These are phyloP conservation scores for Chiua sp. DNA, from an alignment of 1,284 basidiomycete genomes.

Conservation along the genomic window DNA sequence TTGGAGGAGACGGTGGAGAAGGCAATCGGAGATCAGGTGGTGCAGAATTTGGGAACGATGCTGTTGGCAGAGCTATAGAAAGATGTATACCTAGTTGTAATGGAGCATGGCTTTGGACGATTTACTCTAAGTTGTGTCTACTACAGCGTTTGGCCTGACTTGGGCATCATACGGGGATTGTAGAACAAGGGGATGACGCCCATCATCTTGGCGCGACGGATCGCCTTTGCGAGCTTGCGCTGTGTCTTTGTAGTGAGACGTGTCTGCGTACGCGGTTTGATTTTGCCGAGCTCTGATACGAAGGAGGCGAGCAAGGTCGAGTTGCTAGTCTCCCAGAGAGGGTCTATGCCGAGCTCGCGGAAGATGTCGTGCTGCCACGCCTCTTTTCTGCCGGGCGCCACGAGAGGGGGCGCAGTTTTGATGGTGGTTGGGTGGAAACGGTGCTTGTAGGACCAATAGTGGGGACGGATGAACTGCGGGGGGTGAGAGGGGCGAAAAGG, in stretches of 20 bases:
- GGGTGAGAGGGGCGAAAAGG: not conserved
- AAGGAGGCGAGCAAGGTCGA: conserved; percentile 69
- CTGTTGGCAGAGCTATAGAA: conserved; percentile 85
- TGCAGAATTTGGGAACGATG: conserved; percentile 93
- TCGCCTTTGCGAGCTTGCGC: conserved; percentile 83
- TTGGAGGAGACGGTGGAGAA: conserved; percentile 96
- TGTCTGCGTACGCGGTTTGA: conserved; percentile 73
- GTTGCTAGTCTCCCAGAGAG: conserved; percentile 73
- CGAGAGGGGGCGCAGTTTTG: conserved; percentile 30
- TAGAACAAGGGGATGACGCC: conserved; percentile 81
- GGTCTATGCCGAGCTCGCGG: conserved; percentile 69
- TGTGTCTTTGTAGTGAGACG: conserved; percentile 85
- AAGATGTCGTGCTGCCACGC: conserved; percentile 70
- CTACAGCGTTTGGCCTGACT: conserved; percentile 11
- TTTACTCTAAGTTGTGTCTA: too few relatives aligned
- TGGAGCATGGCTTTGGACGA: too few relatives aligned
- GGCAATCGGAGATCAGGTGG: conserved; percentile 95
- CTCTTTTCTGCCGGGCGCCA: conserved; percentile 57
- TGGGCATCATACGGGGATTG: conserved; percentile 39
- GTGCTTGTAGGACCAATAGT: conserved; percentile 49
- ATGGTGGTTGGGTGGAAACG: conserved; percentile 38
- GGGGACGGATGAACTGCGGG: conserved; percentile 51
- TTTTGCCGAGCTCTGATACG: conserved; percentile 87
- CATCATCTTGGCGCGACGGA: conserved; percentile 93
- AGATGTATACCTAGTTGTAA: not conserved